phyloP scores from a whole-genome alignment of 2,329 filamentous ascomycete species.

The Scytalidium lignicola region DNA sequence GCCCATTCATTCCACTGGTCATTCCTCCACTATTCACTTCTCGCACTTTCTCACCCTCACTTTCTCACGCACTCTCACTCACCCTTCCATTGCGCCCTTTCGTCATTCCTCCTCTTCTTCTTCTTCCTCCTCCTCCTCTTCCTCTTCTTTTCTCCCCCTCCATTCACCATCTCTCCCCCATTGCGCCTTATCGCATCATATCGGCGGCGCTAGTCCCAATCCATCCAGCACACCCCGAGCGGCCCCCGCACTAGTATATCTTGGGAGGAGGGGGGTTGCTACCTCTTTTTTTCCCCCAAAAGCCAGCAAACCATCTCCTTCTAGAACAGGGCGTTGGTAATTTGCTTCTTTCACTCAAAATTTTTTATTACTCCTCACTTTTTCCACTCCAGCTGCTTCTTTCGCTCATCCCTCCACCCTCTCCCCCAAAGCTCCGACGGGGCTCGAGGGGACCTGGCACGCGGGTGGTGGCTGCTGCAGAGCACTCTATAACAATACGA shows the following conservation, averaged over 20 bases:
- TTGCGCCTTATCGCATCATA: no score
- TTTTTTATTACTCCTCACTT: not conserved
- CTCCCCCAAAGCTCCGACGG: no score
- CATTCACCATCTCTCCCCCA: no score
- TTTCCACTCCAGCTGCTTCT: not conserved
- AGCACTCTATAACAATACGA: conserved; percentile 21
- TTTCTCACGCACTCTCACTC: no score
- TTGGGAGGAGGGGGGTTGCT: not conserved
- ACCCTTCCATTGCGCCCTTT: no score
- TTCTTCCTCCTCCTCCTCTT: not conserved
- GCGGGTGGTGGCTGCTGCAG: conserved; percentile 24
- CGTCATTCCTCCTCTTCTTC: no score
- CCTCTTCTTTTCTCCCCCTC: not conserved
- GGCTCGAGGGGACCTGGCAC: not conserved
- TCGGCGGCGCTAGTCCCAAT: not conserved
- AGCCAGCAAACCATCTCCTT: no score
- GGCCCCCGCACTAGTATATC: not conserved
- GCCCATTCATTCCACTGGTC: no score
- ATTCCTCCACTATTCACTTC: no score
- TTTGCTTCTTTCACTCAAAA: not conserved
- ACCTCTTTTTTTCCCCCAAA: not conserved
- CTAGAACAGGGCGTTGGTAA: not conserved
- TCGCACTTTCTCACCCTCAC: no score
- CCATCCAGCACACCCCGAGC: not conserved
- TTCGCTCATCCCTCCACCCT: not conserved